A percentile compares a stretch with the other conserved stretches of the same genome.
Evolutionary conservation across 768 basidiomycete genomes (phyloP).

Genomic region (Collybia mongolica): DNA sequence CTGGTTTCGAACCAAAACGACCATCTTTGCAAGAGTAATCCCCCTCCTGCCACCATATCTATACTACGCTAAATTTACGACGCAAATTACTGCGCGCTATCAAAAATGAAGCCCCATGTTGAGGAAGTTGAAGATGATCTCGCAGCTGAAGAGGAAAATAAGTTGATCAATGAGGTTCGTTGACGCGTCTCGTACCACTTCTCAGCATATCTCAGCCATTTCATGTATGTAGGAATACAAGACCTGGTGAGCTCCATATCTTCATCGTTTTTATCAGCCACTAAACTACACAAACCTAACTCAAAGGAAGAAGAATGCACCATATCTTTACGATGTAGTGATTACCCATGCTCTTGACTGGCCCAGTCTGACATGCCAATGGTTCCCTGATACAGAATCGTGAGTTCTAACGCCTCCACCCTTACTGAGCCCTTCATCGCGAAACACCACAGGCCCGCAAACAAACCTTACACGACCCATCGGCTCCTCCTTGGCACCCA

Average conservation of each 20-base stretch:
- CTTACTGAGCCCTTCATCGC: not conserved
- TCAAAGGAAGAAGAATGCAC: conserved; percentile 92
- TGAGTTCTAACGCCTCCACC: conserved; percentile 36
- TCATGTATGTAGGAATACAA: conserved; percentile 67
- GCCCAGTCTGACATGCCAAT: conserved; percentile 97
- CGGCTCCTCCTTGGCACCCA: conserved; percentile 95
- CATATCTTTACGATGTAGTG: conserved; percentile 96
- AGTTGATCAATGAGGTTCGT: conserved; percentile 81
- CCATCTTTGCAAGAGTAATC: conserved; percentile 1
- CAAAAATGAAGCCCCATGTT: conserved; percentile 45
- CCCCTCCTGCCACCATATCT: not conserved
- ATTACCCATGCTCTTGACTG: conserved; percentile 98
- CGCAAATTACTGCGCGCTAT: not conserved
- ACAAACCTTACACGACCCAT: conserved; percentile 94
- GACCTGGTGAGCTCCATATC: conserved; percentile 56
- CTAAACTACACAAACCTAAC: conserved; percentile 2
- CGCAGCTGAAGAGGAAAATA: conserved; percentile 84
- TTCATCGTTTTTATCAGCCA: conserved; percentile 1
- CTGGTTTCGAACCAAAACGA: conserved; percentile 2
- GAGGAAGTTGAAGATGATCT: conserved; percentile 81
- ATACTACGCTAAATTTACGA: not conserved
- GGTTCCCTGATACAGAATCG: conserved; percentile 98
- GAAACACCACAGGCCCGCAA: conserved; percentile 59
- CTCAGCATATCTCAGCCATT: not conserved
- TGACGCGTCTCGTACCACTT: conserved; percentile 12